Evolutionary conservation across 805 yeast species (phyloP), one percentile per base, ranked within the genome.

Genomic region (Yarrowia sp.): DNA sequence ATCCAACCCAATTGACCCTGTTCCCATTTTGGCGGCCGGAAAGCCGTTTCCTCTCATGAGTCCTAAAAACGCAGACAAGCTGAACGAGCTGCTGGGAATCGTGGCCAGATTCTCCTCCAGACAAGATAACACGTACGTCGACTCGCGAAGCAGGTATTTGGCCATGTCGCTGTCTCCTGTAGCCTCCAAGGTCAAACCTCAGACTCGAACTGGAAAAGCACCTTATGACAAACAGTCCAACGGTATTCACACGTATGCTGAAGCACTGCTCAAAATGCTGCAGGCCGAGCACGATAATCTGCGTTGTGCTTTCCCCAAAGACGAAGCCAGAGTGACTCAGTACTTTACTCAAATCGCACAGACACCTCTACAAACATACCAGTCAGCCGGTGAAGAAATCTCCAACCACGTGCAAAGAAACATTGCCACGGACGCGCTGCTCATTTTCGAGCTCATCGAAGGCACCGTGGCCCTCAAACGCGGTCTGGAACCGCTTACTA

Each of bases 181-280:
- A 67, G 70, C 43, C 64, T 68, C 17, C 30, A 66, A 33, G 71
- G 17, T 41, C 26, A 65, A 46, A 10, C 66, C 68, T 38, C 51
- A 67, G 1, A 43, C 66, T 11, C 61, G 61, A 21, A 62, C 67
- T 8, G 46, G 67, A 14, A 69, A 68, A 17, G 79, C 77, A 11
- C 88, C 84, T 1, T 89, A 83, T 73, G 86, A 83, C 71, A 83
- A 80, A 72, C 90, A 86, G 4, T 80, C 82, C 59, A 85, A 81
- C 73, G 88, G 90, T 9, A 80, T 88, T 35, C 76, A 76, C 10
- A 74, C 74, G 48, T 87, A 84, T 71, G 80, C 84, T 10, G 82
- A 81, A 46, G 87, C 85, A 2, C 71, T 86, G 7, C 71, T 81
- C 22, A 79, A 80, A 7, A 76, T 80, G 58, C 77, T 85, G 19